Conservation (phyloP, 140 eudicot genomes). For the Ambrosia hybrid region DNA sequence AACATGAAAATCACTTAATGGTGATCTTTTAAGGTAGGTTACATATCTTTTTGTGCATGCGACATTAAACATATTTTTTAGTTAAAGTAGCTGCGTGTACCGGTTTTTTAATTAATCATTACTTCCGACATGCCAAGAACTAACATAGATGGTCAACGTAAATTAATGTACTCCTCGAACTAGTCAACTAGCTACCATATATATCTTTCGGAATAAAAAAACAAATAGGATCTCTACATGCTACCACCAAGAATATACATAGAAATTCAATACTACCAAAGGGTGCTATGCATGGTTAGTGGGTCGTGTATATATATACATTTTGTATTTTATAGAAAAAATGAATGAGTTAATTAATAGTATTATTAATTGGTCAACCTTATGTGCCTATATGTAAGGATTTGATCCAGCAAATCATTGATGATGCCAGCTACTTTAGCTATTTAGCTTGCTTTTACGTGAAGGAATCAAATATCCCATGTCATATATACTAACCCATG, state of each 20-base stretch:
- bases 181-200: conserved; percentile 17
- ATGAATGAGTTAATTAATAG: neutral
- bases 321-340: neutral
- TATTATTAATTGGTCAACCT: conserved; percentile 22
- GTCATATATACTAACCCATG: conserved; percentile 23
- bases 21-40: conserved; percentile 2
- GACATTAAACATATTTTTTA: neutral
- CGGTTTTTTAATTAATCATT: neutral
- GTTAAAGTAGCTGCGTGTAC: neutral
- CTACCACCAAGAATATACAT: conserved; percentile 22
- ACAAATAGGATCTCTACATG: conserved; percentile 12
- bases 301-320: conserved; percentile 12
- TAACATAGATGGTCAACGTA: conserved; percentile 24
- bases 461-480: conserved; percentile 33
- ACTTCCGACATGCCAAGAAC: conserved; percentile 26
- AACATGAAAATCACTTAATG: neutral
- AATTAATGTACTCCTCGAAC: conserved; percentile 3
- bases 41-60: conserved; percentile 7
- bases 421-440: conserved; percentile 39
- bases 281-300: conserved; percentile 29
- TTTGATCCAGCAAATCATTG: conserved; percentile 33
- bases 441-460: conserved; percentile 40
- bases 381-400: conserved; percentile 32
- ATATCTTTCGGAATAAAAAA: conserved; percentile 2
- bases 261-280: conserved; percentile 6